Evolutionary conservation across 768 basidiomycete species (phyloP).

Genomic region (Tricholomella constricta): DNA sequence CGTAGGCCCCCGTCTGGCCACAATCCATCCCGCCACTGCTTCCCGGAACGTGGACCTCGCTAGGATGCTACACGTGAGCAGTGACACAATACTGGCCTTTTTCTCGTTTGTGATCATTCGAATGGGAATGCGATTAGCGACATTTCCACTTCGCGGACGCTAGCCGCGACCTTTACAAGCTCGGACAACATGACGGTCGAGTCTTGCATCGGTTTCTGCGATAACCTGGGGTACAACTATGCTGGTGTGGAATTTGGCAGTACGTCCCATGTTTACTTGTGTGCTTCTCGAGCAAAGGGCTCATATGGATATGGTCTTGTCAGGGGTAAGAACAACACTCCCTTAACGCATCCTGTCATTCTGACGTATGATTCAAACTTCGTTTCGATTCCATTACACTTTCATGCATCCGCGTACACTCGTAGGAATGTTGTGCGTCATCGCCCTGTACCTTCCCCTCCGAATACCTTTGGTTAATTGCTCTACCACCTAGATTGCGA

Average conservation of each 20-base stretch:
- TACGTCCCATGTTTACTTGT: conserved; percentile 21
- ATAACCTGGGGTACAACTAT: conserved; percentile 42
- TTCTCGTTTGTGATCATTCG: too few relatives aligned
- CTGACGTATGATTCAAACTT: background rate
- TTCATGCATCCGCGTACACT: too few relatives aligned
- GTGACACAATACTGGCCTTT: too few relatives aligned
- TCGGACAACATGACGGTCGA: conserved; percentile 59
- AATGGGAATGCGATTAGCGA: too few relatives aligned
- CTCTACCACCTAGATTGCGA: conserved; percentile 51
- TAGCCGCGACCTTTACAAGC: conserved; percentile 45
- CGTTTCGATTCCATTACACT: too few relatives aligned
- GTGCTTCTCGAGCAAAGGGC: background rate
- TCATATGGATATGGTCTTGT: conserved; percentile 1
- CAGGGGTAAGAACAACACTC: conserved; percentile 13
- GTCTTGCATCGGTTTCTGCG: conserved; percentile 40
- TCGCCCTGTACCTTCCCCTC: background rate
- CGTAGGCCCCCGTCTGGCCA: background rate
- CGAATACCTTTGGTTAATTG: background rate
- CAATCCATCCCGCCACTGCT: conserved; percentile 5
- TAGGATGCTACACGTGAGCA: conserved; percentile 11
- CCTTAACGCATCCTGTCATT: conserved; percentile 4
- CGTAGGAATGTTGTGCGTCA: conserved; percentile 44
- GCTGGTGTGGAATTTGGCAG: conserved; percentile 68
- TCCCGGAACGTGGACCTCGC: conserved; percentile 9
- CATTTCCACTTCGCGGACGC: conserved; percentile 49